Conservation (phyloP, 2,329 filamentous ascomycete species). For the Aureobasidium musti region DNA sequence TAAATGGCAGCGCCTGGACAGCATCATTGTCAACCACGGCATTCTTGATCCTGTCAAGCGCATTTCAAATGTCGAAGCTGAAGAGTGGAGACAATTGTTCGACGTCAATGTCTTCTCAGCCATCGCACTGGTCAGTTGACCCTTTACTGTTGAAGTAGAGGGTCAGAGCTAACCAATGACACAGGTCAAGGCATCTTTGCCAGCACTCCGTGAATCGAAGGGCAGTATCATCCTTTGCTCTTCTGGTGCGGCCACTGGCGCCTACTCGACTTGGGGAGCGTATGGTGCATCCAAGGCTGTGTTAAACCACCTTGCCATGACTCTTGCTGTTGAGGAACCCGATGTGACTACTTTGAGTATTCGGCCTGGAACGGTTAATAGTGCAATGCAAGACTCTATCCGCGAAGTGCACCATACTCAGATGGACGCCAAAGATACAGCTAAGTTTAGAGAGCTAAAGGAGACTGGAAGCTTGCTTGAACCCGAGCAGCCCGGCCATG, state of each 20-base stretch:
- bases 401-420: constrained; percentile 67
- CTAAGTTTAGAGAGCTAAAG: constrained; percentile 71
- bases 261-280: constrained; percentile 72
- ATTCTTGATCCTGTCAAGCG: constrained; percentile 72
- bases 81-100: constrained; percentile 75
- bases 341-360: constrained; percentile 72
- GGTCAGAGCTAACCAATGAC: neutral
- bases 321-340: constrained; percentile 75
- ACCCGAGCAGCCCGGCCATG: constrained; percentile 80
- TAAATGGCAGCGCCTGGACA: constrained; percentile 70
- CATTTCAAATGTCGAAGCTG: constrained; percentile 65
- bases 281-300: constrained; percentile 85
- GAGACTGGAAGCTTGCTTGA: constrained; percentile 70
- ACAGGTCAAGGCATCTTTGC: constrained; percentile 70
- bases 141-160: constrained; percentile 16
- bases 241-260: constrained; percentile 69
- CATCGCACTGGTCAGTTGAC: constrained; percentile 68
- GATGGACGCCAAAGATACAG: constrained; percentile 61
- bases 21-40: constrained; percentile 86
- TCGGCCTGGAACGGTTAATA: constrained; percentile 80
- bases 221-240: constrained; percentile 78
- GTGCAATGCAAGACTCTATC: constrained; percentile 84
- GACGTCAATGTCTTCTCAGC: constrained; percentile 87
- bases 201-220: constrained; percentile 65
- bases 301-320: constrained; percentile 73